These are phyloP conservation scores for Iberis pinnata DNA, from an alignment of 345 rosid species.

Conservation along the genomic window DNA sequence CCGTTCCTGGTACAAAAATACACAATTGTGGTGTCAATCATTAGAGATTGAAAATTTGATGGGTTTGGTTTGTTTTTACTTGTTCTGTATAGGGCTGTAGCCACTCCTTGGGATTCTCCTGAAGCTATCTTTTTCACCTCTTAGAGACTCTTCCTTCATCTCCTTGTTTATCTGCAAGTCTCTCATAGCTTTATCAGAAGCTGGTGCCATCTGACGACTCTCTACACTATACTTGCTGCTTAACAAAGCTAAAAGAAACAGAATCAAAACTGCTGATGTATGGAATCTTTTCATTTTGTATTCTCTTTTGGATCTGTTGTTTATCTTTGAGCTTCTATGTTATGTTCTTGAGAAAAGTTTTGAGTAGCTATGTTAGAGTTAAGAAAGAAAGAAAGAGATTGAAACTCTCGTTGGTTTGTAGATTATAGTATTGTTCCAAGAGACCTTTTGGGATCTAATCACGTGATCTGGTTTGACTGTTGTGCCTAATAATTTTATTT, in stretches of 20 bases:
- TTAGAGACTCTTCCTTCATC: constrained; percentile 23
- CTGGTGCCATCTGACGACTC: constrained; percentile 32
- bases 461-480: constrained; percentile 31
- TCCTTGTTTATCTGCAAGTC: constrained; percentile 34
- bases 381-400: constrained; percentile 10
- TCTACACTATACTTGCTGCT: constrained; percentile 31
- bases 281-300: constrained; percentile 44
- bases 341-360: constrained; percentile 16
- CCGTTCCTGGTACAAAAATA: constrained; percentile 31
- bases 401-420: constrained; percentile 15
- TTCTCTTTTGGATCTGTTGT: constrained; percentile 15
- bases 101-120: constrained; percentile 59
- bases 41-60: constrained; percentile 17
- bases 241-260: constrained; percentile 39
- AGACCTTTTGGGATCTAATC: constrained; percentile 29
- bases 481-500: constrained; percentile 18
- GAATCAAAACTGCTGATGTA: constrained; percentile 31
- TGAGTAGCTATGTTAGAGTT: background rate
- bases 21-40: constrained; percentile 10
- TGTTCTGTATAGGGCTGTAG: constrained; percentile 72
- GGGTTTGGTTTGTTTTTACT: constrained; percentile 32
- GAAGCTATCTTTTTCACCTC: constrained; percentile 49
- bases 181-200: constrained; percentile 27
- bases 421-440: constrained; percentile 16
- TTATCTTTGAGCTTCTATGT: constrained; percentile 1